A percentile compares a stretch with the other conserved stretches of the same genome.
These are phyloP conservation scores for Talaromyces stipitatus DNA, from an alignment of 495 filamentous ascomycete species.

Conservation along the genomic window DNA sequence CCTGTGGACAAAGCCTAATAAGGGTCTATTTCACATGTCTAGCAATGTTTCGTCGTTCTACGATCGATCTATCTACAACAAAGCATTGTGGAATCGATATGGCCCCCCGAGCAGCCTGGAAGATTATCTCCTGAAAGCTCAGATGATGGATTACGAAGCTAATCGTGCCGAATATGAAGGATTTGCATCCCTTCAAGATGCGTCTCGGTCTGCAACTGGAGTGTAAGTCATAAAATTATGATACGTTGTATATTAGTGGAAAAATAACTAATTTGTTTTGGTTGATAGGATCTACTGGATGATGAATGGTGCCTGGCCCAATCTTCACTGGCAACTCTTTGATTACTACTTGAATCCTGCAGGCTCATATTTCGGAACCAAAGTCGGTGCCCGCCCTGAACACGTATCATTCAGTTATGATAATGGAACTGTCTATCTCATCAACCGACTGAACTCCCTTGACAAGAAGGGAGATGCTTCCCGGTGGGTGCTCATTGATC, in stretches of 20 bases:
- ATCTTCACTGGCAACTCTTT: constrained; percentile 59
- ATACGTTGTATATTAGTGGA: background rate
- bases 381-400: constrained; percentile 43
- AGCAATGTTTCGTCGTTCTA: constrained; percentile 45
- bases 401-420: constrained; percentile 51
- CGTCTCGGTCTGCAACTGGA: constrained; percentile 47
- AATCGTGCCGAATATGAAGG: constrained; percentile 54
- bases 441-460: constrained; percentile 41
- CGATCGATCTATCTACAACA: constrained; percentile 49
- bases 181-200: constrained; percentile 43
- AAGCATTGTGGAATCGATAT: constrained; percentile 43
- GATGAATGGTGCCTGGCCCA: constrained; percentile 59
- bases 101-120: constrained; percentile 43
- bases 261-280: background rate
- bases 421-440: constrained; percentile 37
- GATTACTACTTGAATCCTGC: constrained; percentile 55
- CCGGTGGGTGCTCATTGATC: constrained; percentile 37
- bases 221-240: constrained; percentile 11
- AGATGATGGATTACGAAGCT: constrained; percentile 58
- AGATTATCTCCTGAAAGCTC: constrained; percentile 47
- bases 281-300: constrained; percentile 53
- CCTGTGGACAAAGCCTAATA: constrained; percentile 48
- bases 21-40: constrained; percentile 52
- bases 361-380: constrained; percentile 54
- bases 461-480: constrained; percentile 20